Evolutionary conservation across 2,329 filamentous ascomycete genomes (phyloP), one percentile per base, ranked within the genome.

Genomic region (Calonectria pseudoreteaudii): DNA sequence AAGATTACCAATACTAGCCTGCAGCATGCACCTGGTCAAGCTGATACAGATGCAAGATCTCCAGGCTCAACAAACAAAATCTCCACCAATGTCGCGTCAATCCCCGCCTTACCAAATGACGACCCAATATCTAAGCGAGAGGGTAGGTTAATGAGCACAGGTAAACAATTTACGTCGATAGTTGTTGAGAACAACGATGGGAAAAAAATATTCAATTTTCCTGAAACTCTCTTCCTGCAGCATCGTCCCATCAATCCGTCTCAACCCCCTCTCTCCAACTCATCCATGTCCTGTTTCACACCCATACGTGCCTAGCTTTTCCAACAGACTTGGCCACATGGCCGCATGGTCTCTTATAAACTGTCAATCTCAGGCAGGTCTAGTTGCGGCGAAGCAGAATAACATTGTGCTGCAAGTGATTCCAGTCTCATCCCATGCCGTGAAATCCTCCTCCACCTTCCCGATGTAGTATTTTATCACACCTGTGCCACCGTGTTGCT

Each of bases 201-300:
- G n/a, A 13, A 8, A 60, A 60, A 38, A 5, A 7, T 38, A 26
- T 34, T 14, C 10, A 60, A 60, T 38, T 62, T 62, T 62, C 28
- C 56, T 36, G 56, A 62, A 62, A 41, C 56, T 13, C 16, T 28
- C 20, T 8, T 62, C 56, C 26, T 14, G 34, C 34, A 28, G 23
- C 13, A 41, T 62, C 56, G 11, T 41, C 56, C 56, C 23, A 28
- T 41, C 56, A 28, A 11, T 14, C 23, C n/a, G 56, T 62, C 38
- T 62, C 56, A 28, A 10, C 34, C 34, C 34, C 56, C 36, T 41
- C 56, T 23, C 23, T 41, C 26, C 34, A 26, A 30, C 38, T 41
- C 56, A 62, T 62, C 56, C 34, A 41, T 38, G 34, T 60, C 23
- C 36, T 62, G 56, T 62, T 62, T 62, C 56, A 62, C 56, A 62